phyloP scores from a whole-genome alignment of 345 rosid species.

The Geranium rotundifolium region DNA sequence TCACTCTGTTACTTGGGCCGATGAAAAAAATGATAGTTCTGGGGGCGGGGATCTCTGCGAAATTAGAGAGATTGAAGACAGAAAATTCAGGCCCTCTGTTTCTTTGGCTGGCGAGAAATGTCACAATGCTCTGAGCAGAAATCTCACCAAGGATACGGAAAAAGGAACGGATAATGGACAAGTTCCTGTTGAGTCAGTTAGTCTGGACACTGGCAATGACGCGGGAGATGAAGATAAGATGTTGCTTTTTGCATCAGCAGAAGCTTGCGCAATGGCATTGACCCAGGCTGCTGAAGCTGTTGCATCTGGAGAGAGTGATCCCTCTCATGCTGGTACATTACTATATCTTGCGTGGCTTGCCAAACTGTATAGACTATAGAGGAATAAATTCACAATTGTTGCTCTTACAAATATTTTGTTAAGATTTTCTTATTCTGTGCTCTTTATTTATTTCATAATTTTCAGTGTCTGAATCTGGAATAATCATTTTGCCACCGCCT shows the following conservation, averaged over 20 bases:
- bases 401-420: not conserved
- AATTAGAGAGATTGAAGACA: constrained; percentile 23
- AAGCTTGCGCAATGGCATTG: constrained; percentile 66
- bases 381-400: not conserved
- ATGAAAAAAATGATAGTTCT: constrained; percentile 33
- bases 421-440: constrained; percentile 2
- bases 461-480: constrained; percentile 61
- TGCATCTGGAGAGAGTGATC: constrained; percentile 46
- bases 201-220: constrained; percentile 9
- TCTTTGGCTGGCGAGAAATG: constrained; percentile 62
- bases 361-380: not conserved
- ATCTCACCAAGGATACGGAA: constrained; percentile 45
- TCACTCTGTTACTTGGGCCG: constrained; percentile 84
- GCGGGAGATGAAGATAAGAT: constrained; percentile 18
- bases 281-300: constrained; percentile 70
- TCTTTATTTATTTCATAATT: constrained; percentile 7
- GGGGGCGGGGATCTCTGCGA: constrained; percentile 39
- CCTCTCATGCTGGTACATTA: constrained; percentile 43
- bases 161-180: constrained; percentile 15
- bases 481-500: constrained; percentile 45
- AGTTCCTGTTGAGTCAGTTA: constrained; percentile 7
- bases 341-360: not conserved
- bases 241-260: constrained; percentile 52
- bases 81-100: constrained; percentile 5
- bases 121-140: constrained; percentile 18